Evolutionary conservation across 305 asterid genomes (phyloP).

Genomic region (Fraxinus paxiana): DNA sequence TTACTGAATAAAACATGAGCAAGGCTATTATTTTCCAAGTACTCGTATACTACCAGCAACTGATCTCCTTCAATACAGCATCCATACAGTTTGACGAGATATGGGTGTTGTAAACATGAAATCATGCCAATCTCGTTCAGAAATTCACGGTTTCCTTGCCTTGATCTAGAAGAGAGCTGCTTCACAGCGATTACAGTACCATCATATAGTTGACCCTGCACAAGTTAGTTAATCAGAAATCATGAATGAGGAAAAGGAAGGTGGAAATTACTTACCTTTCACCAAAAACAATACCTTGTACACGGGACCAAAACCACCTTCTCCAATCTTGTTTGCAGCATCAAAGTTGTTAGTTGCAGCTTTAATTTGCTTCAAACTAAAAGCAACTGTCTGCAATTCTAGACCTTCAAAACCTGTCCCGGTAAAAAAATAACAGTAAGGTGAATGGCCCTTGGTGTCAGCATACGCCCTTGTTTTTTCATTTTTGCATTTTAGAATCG

Average conservation of each 20-base stretch:
- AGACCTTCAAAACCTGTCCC: slow-evolving; percentile 62
- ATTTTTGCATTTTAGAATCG: slow-evolving; percentile 28
- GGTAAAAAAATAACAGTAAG: not conserved
- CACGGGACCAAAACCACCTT: slow-evolving; percentile 96
- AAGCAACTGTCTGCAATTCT: slow-evolving; percentile 66
- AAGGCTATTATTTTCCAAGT: slow-evolving; percentile 53
- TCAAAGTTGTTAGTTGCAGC: slow-evolving; percentile 79
- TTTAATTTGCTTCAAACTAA: slow-evolving; percentile 73
- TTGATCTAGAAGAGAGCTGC: slow-evolving; percentile 79
- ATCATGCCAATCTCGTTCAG: slow-evolving; percentile 86
- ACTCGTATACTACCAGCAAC: slow-evolving; percentile 44
- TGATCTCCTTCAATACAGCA: slow-evolving; percentile 53
- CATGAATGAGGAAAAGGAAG: not conserved
- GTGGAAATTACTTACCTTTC: not conserved
- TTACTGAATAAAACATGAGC: slow-evolving; percentile 47
- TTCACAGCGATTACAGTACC: slow-evolving; percentile 87
- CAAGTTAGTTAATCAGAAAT: slow-evolving; percentile 22
- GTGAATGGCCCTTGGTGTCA: not conserved
- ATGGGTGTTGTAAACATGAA: slow-evolving; percentile 60
- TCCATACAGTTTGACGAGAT: slow-evolving; percentile 50
- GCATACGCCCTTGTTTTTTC: not conserved
- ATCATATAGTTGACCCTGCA: slow-evolving; percentile 68
- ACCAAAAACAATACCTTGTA: slow-evolving; percentile 55
- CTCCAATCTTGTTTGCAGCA: slow-evolving; percentile 70
- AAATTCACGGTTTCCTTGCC: slow-evolving; percentile 86